These are phyloP conservation scores for Coriaria nepalensis DNA, from an alignment of 306 rosid genomes.

Conservation along the genomic window DNA sequence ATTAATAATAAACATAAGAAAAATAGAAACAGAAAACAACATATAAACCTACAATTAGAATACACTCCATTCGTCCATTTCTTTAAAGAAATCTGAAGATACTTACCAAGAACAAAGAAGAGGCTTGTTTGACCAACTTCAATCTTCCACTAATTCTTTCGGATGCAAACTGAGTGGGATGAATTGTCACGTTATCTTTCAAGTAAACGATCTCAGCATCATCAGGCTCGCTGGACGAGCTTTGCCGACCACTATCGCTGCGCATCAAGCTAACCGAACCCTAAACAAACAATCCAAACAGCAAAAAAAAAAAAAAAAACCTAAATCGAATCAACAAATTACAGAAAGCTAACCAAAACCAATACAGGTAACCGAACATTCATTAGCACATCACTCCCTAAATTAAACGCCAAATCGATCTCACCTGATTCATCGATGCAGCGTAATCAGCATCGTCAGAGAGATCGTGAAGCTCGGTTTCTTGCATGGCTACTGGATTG, in stretches of 20 bases:
- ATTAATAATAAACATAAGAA: too few species aligned
- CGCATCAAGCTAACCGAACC: slow-evolving; percentile 56
- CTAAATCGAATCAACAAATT: slow-evolving; percentile 1
- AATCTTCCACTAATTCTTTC: slow-evolving; percentile 85
- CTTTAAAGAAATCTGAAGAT: not conserved
- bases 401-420: not conserved
- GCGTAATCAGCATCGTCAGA: slow-evolving; percentile 98
- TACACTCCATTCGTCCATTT: too few species aligned
- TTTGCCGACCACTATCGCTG: slow-evolving; percentile 47
- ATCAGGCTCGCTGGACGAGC: slow-evolving; percentile 53
- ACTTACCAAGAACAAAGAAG: slow-evolving; percentile 61
- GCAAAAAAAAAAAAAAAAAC: slow-evolving; percentile 5
- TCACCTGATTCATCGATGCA: slow-evolving; percentile 79
- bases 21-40: too few species aligned
- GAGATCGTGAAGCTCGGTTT: slow-evolving; percentile 75
- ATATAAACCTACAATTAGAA: not conserved
- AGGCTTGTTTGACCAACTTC: slow-evolving; percentile 65
- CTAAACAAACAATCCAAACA: slow-evolving; percentile 17
- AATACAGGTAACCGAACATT: not conserved
- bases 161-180: slow-evolving; percentile 70
- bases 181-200: slow-evolving; percentile 94
- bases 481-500: slow-evolving; percentile 75
- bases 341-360: slow-evolving; percentile 8
- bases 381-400: not conserved
- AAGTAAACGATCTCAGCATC: slow-evolving; percentile 56